Base-by-base conservation (phyloP, 768 basidiomycete species). In the Tylopilus sp. region DNA sequence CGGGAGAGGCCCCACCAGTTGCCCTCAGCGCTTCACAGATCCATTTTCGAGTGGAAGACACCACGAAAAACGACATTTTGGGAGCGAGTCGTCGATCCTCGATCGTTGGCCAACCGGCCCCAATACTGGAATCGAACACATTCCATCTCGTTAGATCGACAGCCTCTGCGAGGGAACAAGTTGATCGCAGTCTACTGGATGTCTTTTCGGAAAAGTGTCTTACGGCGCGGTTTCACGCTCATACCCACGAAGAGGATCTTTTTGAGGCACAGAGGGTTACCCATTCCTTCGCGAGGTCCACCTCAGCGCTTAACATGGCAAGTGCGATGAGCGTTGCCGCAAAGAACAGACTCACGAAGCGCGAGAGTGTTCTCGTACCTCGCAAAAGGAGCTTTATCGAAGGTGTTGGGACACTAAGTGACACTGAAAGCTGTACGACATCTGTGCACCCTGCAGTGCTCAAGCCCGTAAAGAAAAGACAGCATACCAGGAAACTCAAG, bases 141-240 rank as follows among this genome's bases (percentile, higher is more conserved):
- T 78, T 87, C 36, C 75, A 86, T 57, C 79, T 88, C 48, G 79
- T 82, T 31, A 85, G 90, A 15, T 79, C 82, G 15, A 83, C 87
- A 17, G 72, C 80, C 10, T 71, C 79, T 38, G 81, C 83, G 30
- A 83, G 91, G 42, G 74, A 77, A 25, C 79, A 81, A 36, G 83
- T 91, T 45, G 93, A 95, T 60, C 80, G 85, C 40, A 83, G 83
- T 11, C 72, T 98, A 17, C 76, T 79, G 41, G 94, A 95, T 61
- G 82, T 97, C 51, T 82, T 87, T 58, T 93, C 91, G 11, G 82
- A 86, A 52, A 74, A 75, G 21, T 87, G 88, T 56, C 69, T 85
- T 23, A 76, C 79, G 3, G 87, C 85, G 15, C 80, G 94, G 39
- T 79, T 77, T 42, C 77, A 85, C 47, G 85, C 85, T 8, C 78